phyloP scores from a whole-genome alignment of 75 land plant genomes.

The Cunninghamia lanceolata region DNA sequence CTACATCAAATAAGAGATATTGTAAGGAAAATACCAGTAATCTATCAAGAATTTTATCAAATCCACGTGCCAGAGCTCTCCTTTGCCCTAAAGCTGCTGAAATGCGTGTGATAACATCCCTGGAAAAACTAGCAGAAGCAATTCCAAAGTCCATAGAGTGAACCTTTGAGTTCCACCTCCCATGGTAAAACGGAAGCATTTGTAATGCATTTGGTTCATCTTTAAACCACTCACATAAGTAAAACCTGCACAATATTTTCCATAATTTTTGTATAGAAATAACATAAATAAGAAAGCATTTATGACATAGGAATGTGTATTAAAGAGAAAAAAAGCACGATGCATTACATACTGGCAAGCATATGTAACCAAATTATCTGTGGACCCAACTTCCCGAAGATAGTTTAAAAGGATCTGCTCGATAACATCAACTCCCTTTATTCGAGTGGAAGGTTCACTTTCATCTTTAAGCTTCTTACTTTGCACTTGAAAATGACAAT shows the following conservation, averaged over 20 bases:
- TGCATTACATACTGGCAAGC: slow-evolving; percentile 62
- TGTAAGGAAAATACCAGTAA: slow-evolving; percentile 57
- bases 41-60: slow-evolving; percentile 82
- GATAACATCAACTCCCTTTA: slow-evolving; percentile 54
- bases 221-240: slow-evolving; percentile 91
- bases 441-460: slow-evolving; percentile 14
- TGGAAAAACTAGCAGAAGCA: slow-evolving; percentile 45
- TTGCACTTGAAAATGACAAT: slow-evolving; percentile 43
- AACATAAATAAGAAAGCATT: slow-evolving; percentile 1
- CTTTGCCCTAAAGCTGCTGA: slow-evolving; percentile 78
- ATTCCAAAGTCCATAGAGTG: slow-evolving; percentile 58
- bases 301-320: background rate
- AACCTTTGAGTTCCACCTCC: slow-evolving; percentile 59
- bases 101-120: slow-evolving; percentile 68
- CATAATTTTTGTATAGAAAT: background rate
- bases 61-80: slow-evolving; percentile 89
- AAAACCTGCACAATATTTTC: slow-evolving; percentile 64
- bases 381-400: slow-evolving; percentile 60
- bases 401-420: slow-evolving; percentile 91
- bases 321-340: background rate
- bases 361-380: slow-evolving; percentile 68
- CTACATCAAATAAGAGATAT: background rate
- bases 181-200: slow-evolving; percentile 51
- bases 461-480: slow-evolving; percentile 11
- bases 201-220: slow-evolving; percentile 65